Conservation (phyloP, 129 eudicot species). For the Daucus carota region DNA sequence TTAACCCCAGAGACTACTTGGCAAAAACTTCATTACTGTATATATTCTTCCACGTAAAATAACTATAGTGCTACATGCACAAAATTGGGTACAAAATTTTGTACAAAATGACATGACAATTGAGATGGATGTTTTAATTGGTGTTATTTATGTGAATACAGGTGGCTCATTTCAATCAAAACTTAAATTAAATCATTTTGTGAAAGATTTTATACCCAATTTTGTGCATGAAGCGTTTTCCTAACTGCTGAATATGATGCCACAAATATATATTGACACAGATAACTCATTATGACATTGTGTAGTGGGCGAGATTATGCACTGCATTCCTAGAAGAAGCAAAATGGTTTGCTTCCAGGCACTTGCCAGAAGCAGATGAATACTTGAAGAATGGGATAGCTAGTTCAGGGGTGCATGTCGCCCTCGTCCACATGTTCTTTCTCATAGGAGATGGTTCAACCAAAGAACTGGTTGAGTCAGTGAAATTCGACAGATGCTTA, state of each 20-base stretch:
- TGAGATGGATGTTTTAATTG: no score
- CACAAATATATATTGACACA: not conserved
- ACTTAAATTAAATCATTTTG: no score
- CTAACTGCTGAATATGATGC: not conserved
- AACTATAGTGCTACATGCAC: no score
- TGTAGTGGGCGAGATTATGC: not conserved
- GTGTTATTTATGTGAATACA: no score
- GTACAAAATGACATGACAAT: no score
- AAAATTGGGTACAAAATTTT: no score
- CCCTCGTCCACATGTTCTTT: not conserved
- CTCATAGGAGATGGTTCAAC: not conserved
- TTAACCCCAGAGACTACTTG: not conserved
- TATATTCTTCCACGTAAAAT: no score
- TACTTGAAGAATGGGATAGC: not conserved
- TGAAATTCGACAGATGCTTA: not conserved
- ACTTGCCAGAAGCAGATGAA: slow-evolving; percentile 1
- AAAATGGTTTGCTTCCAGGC: not conserved
- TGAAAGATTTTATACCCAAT: no score
- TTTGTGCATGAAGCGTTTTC: no score
- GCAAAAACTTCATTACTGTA: not conserved
- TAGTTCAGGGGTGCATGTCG: slow-evolving; percentile 5
- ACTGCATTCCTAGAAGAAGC: slow-evolving; percentile 4
- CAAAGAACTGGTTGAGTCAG: not conserved
- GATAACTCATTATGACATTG: no score
- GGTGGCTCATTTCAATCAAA: no score